Percentiles rank a stretch among this genome's conserved stretches.
phyloP scores from a whole-genome alignment of 768 basidiomycete genomes.

The Phlebiopsis gigantea region DNA sequence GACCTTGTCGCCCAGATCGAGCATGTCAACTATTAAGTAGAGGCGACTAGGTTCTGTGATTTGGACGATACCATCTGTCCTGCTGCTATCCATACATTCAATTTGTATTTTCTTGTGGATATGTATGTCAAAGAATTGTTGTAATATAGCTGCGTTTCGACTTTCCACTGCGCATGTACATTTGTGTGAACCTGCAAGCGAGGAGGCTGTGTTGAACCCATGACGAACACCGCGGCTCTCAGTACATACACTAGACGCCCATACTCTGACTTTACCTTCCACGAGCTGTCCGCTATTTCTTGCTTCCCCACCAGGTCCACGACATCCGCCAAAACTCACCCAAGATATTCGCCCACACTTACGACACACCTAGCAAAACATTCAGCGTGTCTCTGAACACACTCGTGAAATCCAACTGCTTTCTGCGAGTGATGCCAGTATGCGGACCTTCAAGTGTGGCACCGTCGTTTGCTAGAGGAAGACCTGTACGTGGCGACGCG shows the following conservation, averaged over 20 bases:
- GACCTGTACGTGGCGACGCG: constrained; percentile 36
- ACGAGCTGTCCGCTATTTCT: not conserved
- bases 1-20: constrained; percentile 30
- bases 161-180: too few species aligned
- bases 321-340: not conserved
- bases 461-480: constrained; percentile 50
- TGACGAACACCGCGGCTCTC: not conserved
- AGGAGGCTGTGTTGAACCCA: not conserved
- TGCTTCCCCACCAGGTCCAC: not conserved
- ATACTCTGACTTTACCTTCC: not conserved
- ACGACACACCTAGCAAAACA: not conserved
- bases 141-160: not conserved
- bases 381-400: too few species aligned
- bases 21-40: constrained; percentile 10
- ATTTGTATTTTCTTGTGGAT: not conserved
- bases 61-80: not conserved
- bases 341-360: not conserved
- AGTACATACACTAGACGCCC: not conserved
- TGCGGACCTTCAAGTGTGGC: constrained; percentile 48
- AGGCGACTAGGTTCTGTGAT: not conserved
- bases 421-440: constrained; percentile 37
- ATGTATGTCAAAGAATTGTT: not conserved
- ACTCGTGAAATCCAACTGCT: not conserved
- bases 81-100: not conserved
- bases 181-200: not conserved